phyloP scores from a whole-genome alignment of 2,329 filamentous ascomycete genomes.

The Trichoderma gracile region DNA sequence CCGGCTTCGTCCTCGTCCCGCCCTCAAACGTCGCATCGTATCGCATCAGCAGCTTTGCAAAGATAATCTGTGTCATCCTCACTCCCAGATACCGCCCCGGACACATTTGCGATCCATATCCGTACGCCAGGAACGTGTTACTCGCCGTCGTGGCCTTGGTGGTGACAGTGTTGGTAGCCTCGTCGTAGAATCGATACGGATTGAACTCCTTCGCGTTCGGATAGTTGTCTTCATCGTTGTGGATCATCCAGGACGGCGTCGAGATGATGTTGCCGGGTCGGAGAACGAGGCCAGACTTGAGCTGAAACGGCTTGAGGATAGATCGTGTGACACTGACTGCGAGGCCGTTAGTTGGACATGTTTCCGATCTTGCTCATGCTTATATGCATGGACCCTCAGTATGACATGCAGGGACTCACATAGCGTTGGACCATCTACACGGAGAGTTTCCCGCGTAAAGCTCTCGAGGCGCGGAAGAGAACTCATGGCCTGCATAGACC shows the following conservation, averaged over 20 bases:
- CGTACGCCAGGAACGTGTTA: conserved; percentile 21
- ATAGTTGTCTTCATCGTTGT: conserved; percentile 25
- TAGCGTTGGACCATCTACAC: conserved; percentile 21
- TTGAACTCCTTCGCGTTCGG: conserved; percentile 17
- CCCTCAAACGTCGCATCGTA: conserved; percentile 15
- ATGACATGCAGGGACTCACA: conserved; percentile 8
- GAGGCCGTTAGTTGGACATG: neutral
- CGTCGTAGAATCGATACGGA: conserved; percentile 23
- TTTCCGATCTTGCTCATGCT: neutral
- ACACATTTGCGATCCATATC: conserved; percentile 22
- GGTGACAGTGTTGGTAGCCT: conserved; percentile 13
- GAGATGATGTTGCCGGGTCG: conserved; percentile 18
- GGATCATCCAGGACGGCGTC: conserved; percentile 14
- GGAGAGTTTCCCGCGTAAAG: conserved; percentile 24
- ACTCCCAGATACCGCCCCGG: conserved; percentile 23
- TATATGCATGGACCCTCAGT: neutral
- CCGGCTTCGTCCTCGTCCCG: conserved; percentile 1
- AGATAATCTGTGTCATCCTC: conserved; percentile 23
- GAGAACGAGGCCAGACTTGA: conserved; percentile 11
- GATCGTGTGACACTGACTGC: conserved; percentile 23
- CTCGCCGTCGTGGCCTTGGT: conserved; percentile 17
- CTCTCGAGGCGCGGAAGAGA: conserved; percentile 23
- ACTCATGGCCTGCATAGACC: conserved; percentile 16
- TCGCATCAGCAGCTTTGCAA: conserved; percentile 24
- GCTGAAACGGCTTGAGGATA: conserved; percentile 7